These are phyloP conservation scores for Ilyonectria robusta DNA, from an alignment of 2,329 filamentous ascomycete species.

Conservation along the genomic window DNA sequence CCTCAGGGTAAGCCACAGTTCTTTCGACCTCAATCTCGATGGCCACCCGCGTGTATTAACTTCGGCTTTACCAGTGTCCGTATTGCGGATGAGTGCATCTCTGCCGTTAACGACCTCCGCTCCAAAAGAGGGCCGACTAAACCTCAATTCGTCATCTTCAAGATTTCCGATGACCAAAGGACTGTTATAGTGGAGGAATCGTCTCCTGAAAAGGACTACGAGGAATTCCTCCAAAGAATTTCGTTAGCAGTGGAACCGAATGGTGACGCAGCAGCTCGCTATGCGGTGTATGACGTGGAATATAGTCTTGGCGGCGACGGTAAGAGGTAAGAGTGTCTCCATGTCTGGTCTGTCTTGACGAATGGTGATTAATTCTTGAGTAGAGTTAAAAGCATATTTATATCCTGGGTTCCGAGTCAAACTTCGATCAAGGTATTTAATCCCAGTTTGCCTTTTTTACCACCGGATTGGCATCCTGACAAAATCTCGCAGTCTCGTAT, in stretches of 20 bases:
- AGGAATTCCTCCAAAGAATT: slow-evolving; percentile 35
- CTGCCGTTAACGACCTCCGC: slow-evolving; percentile 26
- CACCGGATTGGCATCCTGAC: neutral
- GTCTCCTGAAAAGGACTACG: slow-evolving; percentile 28
- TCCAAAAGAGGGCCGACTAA: slow-evolving; percentile 28
- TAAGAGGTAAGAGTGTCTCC: slow-evolving; percentile 23
- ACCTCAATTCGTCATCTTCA: slow-evolving; percentile 37
- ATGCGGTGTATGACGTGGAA: slow-evolving; percentile 39
- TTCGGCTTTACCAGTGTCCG: slow-evolving; percentile 22
- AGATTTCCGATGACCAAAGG: slow-evolving; percentile 33
- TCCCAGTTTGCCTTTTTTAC: neutral
- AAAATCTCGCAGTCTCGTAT: slow-evolving; percentile 30
- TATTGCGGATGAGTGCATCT: slow-evolving; percentile 34
- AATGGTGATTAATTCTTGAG: neutral
- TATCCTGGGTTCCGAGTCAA: slow-evolving; percentile 37
- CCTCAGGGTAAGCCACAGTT: too few species aligned
- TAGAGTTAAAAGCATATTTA: slow-evolving; percentile 37
- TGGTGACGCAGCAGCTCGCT: slow-evolving; percentile 33
- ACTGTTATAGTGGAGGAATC: slow-evolving; percentile 33
- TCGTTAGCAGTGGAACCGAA: slow-evolving; percentile 18
- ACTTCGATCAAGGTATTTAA: slow-evolving; percentile 34
- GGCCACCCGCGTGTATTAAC: too few species aligned
- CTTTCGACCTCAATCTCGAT: too few species aligned
- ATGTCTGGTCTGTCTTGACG: neutral
- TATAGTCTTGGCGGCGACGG: slow-evolving; percentile 39